These are phyloP conservation scores for Colletotrichum agaves DNA, from an alignment of 2,329 filamentous ascomycete species.

Conservation along the genomic window DNA sequence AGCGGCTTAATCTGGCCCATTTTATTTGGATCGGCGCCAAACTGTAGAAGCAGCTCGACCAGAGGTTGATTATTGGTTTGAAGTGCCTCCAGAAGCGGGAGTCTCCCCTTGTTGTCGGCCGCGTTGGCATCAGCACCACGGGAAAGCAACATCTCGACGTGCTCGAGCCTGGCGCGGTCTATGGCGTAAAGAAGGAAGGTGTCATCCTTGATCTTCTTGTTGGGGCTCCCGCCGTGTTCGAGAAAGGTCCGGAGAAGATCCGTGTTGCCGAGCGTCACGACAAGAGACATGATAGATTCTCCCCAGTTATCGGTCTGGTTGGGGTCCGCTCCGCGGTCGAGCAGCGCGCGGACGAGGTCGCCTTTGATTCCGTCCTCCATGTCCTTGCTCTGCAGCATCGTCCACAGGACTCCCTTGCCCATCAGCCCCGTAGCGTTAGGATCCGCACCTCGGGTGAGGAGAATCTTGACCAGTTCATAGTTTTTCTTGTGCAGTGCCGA, in stretches of 20 bases:
- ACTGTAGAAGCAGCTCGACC: constrained; percentile 33
- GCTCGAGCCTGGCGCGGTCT: constrained; percentile 40
- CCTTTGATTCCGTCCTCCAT: constrained; percentile 25
- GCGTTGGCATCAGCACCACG: constrained; percentile 48
- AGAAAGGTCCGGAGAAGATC: constrained; percentile 34
- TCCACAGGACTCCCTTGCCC: constrained; percentile 28
- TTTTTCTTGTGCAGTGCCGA: constrained; percentile 46
- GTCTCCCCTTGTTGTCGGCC: constrained; percentile 29
- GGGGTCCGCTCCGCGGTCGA: constrained; percentile 33
- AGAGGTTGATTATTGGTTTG: constrained; percentile 36
- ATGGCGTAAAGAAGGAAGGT: constrained; percentile 47
- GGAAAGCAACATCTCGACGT: constrained; percentile 43
- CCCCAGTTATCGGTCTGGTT: constrained; percentile 42
- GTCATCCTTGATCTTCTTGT: constrained; percentile 31
- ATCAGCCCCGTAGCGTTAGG: constrained; percentile 35
- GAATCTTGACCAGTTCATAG: constrained; percentile 33
- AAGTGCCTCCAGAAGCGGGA: constrained; percentile 41
- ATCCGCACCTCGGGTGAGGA: constrained; percentile 39
- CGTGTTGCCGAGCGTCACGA: constrained; percentile 29
- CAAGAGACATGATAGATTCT: constrained; percentile 40
- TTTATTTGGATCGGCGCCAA: constrained; percentile 38
- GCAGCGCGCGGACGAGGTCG: constrained; percentile 13
- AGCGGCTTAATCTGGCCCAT: constrained; percentile 25
- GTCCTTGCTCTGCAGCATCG: constrained; percentile 26
- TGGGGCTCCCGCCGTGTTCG: constrained; percentile 36